phyloP scores from a whole-genome alignment of 352 stramenopile species.

The Phytophthora chlamydospora region DNA sequence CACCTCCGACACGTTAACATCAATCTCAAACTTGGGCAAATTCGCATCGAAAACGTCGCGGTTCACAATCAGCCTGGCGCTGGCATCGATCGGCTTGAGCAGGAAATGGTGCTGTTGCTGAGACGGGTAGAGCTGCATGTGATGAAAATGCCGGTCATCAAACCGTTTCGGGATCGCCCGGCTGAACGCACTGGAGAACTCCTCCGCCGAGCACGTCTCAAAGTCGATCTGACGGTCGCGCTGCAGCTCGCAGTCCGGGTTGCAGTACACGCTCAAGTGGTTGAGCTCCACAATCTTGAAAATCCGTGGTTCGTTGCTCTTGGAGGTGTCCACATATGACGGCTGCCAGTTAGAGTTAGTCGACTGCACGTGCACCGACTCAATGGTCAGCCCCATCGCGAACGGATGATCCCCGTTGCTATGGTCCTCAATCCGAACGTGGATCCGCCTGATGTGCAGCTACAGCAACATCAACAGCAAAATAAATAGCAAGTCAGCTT shows the following conservation, averaged over 20 bases:
- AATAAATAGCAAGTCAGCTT: conserved; percentile 4
- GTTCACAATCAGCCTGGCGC: conserved; percentile 82
- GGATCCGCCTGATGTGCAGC: conserved; percentile 87
- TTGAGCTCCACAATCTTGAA: conserved; percentile 91
- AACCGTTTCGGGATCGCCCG: conserved; percentile 85
- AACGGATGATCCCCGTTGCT: conserved; percentile 84
- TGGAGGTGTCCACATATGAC: conserved; percentile 79
- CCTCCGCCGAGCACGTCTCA: conserved; percentile 69
- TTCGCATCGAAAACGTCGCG: conserved; percentile 77
- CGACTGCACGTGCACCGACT: conserved; percentile 86
- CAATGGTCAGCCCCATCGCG: conserved; percentile 78
- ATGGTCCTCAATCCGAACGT: conserved; percentile 83
- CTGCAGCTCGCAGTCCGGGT: conserved; percentile 78
- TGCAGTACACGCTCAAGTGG: conserved; percentile 87
- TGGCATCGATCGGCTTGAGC: conserved; percentile 84
- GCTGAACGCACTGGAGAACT: conserved; percentile 82
- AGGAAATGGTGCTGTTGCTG: conserved; percentile 86
- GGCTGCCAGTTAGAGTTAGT: conserved; percentile 90
- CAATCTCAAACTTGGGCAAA: conserved; percentile 83
- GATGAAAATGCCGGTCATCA: conserved; percentile 67
- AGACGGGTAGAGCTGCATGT: conserved; percentile 75
- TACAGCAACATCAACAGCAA: conserved; percentile 28
- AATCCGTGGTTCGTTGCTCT: conserved; percentile 85
- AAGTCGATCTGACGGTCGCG: conserved; percentile 65
- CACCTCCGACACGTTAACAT: conserved; percentile 80